Percentiles rank a stretch among this genome's conserved stretches.
phyloP scores from a whole-genome alignment of 495 filamentous ascomycete species.

The Talaromyces borbonicus region DNA sequence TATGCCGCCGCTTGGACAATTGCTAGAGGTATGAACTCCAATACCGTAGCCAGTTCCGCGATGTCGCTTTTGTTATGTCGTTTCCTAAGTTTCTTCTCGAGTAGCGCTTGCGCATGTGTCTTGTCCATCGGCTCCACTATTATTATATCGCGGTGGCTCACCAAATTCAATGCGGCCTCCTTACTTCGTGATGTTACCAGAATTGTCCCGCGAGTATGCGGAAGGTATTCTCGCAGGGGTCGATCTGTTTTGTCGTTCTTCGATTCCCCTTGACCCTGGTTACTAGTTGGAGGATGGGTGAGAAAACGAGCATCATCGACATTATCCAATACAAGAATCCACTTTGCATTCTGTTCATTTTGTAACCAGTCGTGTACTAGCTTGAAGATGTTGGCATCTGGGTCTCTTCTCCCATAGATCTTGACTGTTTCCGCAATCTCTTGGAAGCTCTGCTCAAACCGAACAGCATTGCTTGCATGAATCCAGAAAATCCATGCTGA shows the following conservation, averaged over 20 bases:
- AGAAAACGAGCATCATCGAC: conserved; percentile 26
- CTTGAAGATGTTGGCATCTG: conserved; percentile 27
- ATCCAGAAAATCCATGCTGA: conserved; percentile 43
- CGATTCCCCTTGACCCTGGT: neutral
- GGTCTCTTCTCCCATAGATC: conserved; percentile 25
- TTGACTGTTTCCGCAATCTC: conserved; percentile 28
- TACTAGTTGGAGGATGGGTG: conserved; percentile 8
- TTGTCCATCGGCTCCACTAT: conserved; percentile 25
- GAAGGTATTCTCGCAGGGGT: conserved; percentile 21
- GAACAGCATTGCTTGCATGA: conserved; percentile 25
- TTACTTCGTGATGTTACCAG: conserved; percentile 25
- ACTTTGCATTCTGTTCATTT: conserved; percentile 22
- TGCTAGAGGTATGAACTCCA: conserved; percentile 40
- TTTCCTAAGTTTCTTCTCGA: conserved; percentile 28
- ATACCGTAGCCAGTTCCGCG: conserved; percentile 19
- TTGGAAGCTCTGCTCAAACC: conserved; percentile 30
- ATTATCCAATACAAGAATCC: conserved; percentile 40
- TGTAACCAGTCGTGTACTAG: conserved; percentile 31
- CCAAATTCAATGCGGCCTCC: conserved; percentile 17
- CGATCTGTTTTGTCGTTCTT: neutral
- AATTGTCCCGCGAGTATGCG: conserved; percentile 27
- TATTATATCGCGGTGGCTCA: conserved; percentile 23
- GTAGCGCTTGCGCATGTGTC: conserved; percentile 22
- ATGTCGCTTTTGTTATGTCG: conserved; percentile 10
- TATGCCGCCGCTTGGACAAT: conserved; percentile 41